Percentiles rank a stretch among this genome's conserved stretches.
Evolutionary conservation across 257 asterid species (phyloP).

Genomic region (Phtheirospermum japonicum): DNA sequence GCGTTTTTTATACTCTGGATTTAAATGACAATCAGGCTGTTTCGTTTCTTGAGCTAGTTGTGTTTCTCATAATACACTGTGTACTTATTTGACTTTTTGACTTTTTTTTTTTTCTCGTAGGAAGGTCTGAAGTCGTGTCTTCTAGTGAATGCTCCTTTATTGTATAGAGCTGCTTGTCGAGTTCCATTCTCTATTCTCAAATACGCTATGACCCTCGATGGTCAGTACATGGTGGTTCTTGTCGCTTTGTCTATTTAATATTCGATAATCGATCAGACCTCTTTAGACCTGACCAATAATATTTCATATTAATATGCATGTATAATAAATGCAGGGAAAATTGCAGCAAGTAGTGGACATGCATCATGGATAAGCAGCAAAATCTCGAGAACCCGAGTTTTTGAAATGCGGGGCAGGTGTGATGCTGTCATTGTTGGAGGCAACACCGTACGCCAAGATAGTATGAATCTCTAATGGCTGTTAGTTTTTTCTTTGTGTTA

Average conservation of each 20-base stretch:
- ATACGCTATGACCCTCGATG: slow-evolving; percentile 98
- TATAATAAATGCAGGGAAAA: slow-evolving; percentile 59
- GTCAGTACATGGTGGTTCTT: slow-evolving; percentile 51
- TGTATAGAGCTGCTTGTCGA: slow-evolving; percentile 81
- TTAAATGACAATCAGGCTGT: neutral
- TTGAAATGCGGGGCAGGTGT: slow-evolving; percentile 91
- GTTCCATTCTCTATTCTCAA: slow-evolving; percentile 95
- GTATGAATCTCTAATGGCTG: slow-evolving; percentile 54
- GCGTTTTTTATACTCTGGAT: neutral
- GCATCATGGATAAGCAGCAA: slow-evolving; percentile 98
- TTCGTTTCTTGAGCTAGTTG: slow-evolving; percentile 16
- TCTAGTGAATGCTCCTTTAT: slow-evolving; percentile 93
- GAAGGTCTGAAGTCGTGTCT: slow-evolving; percentile 83
- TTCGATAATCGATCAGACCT: neutral
- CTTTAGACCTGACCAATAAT: slow-evolving; percentile 10
- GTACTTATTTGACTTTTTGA: slow-evolving; percentile 22
- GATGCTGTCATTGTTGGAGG: slow-evolving; percentile 99
- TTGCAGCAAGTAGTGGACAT: slow-evolving; percentile 94
- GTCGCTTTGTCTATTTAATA: slow-evolving; percentile 19
- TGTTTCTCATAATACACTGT: slow-evolving; percentile 1
- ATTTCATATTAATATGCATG: slow-evolving; percentile 7
- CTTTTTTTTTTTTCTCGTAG: slow-evolving; percentile 47
- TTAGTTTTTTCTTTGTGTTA: slow-evolving; percentile 17
- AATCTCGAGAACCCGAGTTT: slow-evolving; percentile 75
- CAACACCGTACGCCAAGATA: slow-evolving; percentile 93